Conservation (phyloP, 1,284 basidiomycete genomes). For the Leccinum fallax region DNA sequence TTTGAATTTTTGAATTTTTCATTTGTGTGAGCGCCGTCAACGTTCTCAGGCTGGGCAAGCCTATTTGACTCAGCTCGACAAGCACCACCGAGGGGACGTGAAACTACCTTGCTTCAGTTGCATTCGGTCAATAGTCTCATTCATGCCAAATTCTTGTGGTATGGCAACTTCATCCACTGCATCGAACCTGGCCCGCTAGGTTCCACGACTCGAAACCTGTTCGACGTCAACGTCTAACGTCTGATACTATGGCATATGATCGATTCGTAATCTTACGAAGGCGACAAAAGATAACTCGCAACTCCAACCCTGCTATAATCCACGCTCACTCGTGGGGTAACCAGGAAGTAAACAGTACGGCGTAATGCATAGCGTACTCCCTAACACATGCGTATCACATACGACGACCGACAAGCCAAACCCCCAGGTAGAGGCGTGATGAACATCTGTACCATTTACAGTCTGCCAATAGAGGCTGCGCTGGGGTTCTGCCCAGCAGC, state of each 20-base stretch:
- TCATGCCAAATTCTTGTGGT: too few relatives aligned
- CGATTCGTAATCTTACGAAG: background rate
- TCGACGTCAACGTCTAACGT: too few relatives aligned
- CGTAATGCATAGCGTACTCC: background rate
- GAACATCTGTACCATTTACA: slow-evolving; percentile 38
- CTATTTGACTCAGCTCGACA: too few relatives aligned
- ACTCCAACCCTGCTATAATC: background rate
- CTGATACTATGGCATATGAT: background rate
- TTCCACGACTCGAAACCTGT: too few relatives aligned
- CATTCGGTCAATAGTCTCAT: too few relatives aligned
- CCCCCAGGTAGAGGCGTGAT: background rate
- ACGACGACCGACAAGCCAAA: slow-evolving; percentile 10
- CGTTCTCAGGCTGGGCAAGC: too few relatives aligned
- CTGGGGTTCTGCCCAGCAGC: slow-evolving; percentile 71
- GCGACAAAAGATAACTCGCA: background rate
- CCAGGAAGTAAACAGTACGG: slow-evolving; percentile 4
- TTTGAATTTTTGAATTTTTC: too few relatives aligned
- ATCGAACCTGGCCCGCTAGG: too few relatives aligned
- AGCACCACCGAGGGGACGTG: too few relatives aligned
- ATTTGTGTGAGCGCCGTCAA: too few relatives aligned
- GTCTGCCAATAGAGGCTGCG: slow-evolving; percentile 61
- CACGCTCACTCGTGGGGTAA: slow-evolving; percentile 3
- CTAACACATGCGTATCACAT: slow-evolving; percentile 6
- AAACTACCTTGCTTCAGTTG: too few relatives aligned
- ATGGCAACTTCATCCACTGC: too few relatives aligned